A percentile compares a stretch with the other conserved stretches of the same genome.
Conservation (phyloP, 192 early-diverging fungal species). For the Haplosporangium gracile region DNA sequence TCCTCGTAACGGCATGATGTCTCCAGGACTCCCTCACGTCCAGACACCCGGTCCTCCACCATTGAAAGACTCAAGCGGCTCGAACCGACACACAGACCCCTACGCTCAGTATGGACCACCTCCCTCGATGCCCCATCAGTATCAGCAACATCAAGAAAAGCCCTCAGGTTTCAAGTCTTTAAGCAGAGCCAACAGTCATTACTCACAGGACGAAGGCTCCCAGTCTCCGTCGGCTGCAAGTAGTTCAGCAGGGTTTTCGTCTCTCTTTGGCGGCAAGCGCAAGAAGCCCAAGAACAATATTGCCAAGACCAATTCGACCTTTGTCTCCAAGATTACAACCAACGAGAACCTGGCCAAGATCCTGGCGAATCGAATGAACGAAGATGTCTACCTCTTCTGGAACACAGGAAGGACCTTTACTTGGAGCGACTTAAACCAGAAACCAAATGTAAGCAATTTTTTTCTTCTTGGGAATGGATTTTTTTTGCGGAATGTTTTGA, state of each 20-base stretch:
- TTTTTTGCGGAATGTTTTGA: background rate
- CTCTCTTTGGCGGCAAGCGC: constrained; percentile 45
- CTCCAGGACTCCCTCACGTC: constrained; percentile 20
- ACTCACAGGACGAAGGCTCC: constrained; percentile 35
- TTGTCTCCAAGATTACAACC: constrained; percentile 77
- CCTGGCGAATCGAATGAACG: constrained; percentile 65
- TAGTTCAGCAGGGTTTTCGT: constrained; percentile 44
- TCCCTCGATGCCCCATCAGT: constrained; percentile 21
- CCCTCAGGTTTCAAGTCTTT: constrained; percentile 16
- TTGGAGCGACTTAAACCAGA: constrained; percentile 76
- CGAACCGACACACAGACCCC: constrained; percentile 30
- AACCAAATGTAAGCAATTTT: constrained; percentile 67
- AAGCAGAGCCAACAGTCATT: constrained; percentile 35
- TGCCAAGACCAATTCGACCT: constrained; percentile 80
- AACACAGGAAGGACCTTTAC: constrained; percentile 79
- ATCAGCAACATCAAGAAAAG: constrained; percentile 16
- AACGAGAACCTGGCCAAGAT: constrained; percentile 79
- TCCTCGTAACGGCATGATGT: constrained; percentile 29
- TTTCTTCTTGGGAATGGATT: constrained; percentile 7
- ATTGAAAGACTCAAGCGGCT: constrained; percentile 34
- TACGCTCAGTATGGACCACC: constrained; percentile 46
- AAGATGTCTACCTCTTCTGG: constrained; percentile 79
- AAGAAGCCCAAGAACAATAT: constrained; percentile 75
- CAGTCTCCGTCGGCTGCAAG: constrained; percentile 11
- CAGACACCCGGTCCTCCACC: constrained; percentile 31